These are phyloP conservation scores for Cladophialophora yegresii DNA, from an alignment of 2,329 filamentous ascomycete genomes.

Conservation along the genomic window DNA sequence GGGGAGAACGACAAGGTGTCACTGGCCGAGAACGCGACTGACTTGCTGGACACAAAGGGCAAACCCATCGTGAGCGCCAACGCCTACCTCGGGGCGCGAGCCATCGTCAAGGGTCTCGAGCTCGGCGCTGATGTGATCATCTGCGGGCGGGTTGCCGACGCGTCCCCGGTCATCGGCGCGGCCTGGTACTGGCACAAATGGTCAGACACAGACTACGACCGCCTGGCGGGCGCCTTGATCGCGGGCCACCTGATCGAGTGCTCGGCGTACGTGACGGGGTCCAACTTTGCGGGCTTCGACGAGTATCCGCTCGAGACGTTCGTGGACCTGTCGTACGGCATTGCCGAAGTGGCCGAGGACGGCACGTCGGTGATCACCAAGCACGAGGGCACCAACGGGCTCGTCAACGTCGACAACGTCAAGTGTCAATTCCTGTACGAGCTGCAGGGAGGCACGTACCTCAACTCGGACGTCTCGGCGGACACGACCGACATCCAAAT, in stretches of 20 bases:
- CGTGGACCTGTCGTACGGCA: conserved; percentile 51
- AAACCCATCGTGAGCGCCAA: conserved; percentile 51
- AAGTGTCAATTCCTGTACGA: conserved; percentile 55
- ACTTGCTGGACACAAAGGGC: conserved; percentile 43
- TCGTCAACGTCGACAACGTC: conserved; percentile 48
- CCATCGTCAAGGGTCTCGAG: conserved; percentile 48
- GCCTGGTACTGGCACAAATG: conserved; percentile 60
- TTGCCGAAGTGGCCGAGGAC: conserved; percentile 52
- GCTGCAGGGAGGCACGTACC: conserved; percentile 52
- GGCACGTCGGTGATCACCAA: conserved; percentile 55
- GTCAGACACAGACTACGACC: conserved; percentile 52
- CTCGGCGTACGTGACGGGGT: conserved; percentile 56
- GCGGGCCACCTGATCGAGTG: conserved; percentile 59
- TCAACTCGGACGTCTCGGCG: conserved; percentile 48
- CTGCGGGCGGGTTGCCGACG: conserved; percentile 53
- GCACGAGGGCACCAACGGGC: conserved; percentile 49
- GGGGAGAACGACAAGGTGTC: conserved; percentile 44
- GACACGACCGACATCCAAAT: conserved; percentile 40
- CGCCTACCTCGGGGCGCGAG: conserved; percentile 57
- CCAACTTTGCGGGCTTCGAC: conserved; percentile 57
- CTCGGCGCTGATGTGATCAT: conserved; percentile 48
- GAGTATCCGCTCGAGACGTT: conserved; percentile 46
- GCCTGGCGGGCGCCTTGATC: conserved; percentile 54
- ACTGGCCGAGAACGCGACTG: conserved; percentile 43
- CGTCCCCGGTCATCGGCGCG: conserved; percentile 58